A percentile compares a stretch with the other conserved stretches of the same genome.
Evolutionary conservation across 768 basidiomycete genomes (phyloP).

Genomic region (Suillus americanus): DNA sequence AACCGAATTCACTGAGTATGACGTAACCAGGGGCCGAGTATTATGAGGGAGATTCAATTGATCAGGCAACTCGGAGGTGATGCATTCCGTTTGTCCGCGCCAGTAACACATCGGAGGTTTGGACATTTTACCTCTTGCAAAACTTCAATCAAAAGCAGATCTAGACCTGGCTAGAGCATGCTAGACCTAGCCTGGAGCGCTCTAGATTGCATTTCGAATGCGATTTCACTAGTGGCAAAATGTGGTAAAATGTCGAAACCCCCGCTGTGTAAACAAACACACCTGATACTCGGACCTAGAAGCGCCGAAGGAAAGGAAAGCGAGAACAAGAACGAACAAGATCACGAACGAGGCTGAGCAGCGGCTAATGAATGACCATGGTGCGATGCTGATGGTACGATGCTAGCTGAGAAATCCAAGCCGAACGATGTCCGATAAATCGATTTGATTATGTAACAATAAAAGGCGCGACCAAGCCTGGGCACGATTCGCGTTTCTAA

Average conservation of each 20-base stretch:
- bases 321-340: background rate
- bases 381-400: constrained; percentile 6
- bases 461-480: background rate
- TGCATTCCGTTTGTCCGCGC: background rate
- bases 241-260: no score
- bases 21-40: background rate
- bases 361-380: background rate
- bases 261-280: no score
- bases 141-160: no score
- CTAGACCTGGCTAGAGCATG: no score
- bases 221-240: no score
- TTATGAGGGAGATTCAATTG: background rate
- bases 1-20: background rate
- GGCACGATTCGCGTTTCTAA: constrained; percentile 9
- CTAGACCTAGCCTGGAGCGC: no score
- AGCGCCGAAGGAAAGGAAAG: background rate
- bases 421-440: constrained; percentile 12
- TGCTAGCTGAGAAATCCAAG: background rate
- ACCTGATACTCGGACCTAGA: background rate
- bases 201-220: no score
- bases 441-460: background rate
- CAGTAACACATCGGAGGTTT: no score
- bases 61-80: background rate
- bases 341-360: background rate
- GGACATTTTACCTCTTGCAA: no score